Conservation (phyloP, 495 filamentous ascomycete species). For the Lichina pygmaea region DNA sequence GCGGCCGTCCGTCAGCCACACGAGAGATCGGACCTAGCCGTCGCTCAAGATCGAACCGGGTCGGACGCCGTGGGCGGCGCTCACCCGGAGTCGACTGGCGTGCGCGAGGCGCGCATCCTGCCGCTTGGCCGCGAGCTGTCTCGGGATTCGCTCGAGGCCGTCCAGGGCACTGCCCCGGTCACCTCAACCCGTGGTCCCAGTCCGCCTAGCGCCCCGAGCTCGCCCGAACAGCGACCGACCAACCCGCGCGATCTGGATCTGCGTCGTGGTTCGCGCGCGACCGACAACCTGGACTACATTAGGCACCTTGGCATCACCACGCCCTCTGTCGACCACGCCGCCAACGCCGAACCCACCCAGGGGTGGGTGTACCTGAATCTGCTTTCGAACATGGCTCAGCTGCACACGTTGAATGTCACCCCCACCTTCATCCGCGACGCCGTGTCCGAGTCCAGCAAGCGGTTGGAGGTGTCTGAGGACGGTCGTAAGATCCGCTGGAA, state of each 20-base stretch:
- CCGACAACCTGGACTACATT: conserved; percentile 51
- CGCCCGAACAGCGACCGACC: conserved; percentile 40
- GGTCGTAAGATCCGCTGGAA: conserved; percentile 51
- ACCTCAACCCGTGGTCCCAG: no score
- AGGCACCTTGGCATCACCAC: conserved; percentile 37
- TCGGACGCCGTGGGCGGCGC: no score
- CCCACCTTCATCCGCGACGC: conserved; percentile 42
- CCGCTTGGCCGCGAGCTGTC: no score
- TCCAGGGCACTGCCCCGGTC: no score
- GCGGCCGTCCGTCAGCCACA: neutral
- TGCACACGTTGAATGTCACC: conserved; percentile 55
- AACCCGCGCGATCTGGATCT: conserved; percentile 45
- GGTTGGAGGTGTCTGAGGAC: conserved; percentile 45
- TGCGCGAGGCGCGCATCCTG: no score
- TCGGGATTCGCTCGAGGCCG: no score
- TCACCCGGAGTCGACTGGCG: no score
- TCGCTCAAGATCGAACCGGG: no score
- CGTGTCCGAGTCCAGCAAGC: conserved; percentile 32
- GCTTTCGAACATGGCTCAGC: conserved; percentile 51
- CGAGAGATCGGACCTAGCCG: neutral
- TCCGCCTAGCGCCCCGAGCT: conserved; percentile 1
- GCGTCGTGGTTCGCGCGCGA: conserved; percentile 33
- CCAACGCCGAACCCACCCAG: conserved; percentile 21
- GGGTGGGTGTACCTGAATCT: conserved; percentile 70
- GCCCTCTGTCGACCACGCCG: conserved; percentile 10